Conservation (phyloP, 2,329 filamentous ascomycete genomes). For the Paradendryphiella salina region DNA sequence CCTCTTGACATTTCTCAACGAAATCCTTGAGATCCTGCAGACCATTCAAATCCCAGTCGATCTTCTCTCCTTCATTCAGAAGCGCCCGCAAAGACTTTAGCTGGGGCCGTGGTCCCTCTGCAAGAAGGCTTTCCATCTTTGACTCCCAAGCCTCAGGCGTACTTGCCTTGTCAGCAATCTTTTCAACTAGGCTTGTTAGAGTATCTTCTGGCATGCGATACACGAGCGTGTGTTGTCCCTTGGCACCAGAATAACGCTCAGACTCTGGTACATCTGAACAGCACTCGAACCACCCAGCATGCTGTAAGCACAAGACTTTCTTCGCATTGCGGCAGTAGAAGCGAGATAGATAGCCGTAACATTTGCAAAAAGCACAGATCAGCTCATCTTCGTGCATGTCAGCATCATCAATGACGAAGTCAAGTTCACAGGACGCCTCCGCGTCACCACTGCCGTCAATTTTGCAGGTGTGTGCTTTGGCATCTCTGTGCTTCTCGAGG, state of each 20-base stretch:
- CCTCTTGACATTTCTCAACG: conserved; percentile 95
- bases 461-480: conserved; percentile 40
- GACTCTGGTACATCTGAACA: conserved; percentile 67
- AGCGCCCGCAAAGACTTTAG: conserved; percentile 83
- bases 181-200: conserved; percentile 68
- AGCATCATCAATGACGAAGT: conserved; percentile 56
- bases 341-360: conserved; percentile 86
- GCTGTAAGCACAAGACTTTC: conserved; percentile 79
- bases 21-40: conserved; percentile 81
- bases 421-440: conserved; percentile 34
- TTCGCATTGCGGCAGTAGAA: conserved; percentile 82
- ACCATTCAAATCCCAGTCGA: conserved; percentile 84
- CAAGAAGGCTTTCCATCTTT: conserved; percentile 82
- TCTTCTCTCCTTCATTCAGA: conserved; percentile 91
- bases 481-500: conserved; percentile 64
- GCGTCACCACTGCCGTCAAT: conserved; percentile 57
- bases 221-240: conserved; percentile 68
- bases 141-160: conserved; percentile 88
- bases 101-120: conserved; percentile 80
- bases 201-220: conserved; percentile 76
- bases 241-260: conserved; percentile 63
- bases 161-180: conserved; percentile 81
- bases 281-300: conserved; percentile 79
- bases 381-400: conserved; percentile 90
- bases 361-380: conserved; percentile 89